These are phyloP conservation scores for Sutorius australiensis DNA, from an alignment of 768 basidiomycete genomes.

Conservation along the genomic window DNA sequence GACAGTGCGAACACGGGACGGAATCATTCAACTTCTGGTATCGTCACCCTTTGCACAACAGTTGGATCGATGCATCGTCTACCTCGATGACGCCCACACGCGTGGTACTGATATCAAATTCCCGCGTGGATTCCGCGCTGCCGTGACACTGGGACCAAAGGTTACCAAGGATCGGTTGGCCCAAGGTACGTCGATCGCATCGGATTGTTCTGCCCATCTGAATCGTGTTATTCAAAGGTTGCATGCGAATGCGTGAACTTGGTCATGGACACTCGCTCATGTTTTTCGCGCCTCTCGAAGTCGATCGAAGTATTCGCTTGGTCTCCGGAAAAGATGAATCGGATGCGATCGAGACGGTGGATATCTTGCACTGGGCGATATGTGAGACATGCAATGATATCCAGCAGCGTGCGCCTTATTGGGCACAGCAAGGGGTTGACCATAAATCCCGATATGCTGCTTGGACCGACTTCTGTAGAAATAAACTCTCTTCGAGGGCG, in stretches of 20 bases:
- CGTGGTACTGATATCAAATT: slow-evolving; percentile 17
- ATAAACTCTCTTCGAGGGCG: not conserved
- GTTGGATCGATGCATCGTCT: slow-evolving; percentile 34
- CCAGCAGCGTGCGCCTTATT: slow-evolving; percentile 36
- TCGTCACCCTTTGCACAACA: slow-evolving; percentile 34
- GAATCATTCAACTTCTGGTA: slow-evolving; percentile 23
- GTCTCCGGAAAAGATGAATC: slow-evolving; percentile 17
- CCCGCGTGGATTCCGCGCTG: not conserved
- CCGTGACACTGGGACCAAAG: slow-evolving; percentile 36
- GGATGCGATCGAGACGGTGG: slow-evolving; percentile 13
- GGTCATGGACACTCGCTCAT: slow-evolving; percentile 46
- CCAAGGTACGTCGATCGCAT: slow-evolving; percentile 25
- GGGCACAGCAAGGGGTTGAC: slow-evolving; percentile 38
- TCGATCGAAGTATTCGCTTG: slow-evolving; percentile 36
- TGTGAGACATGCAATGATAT: slow-evolving; percentile 42
- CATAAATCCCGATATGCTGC: slow-evolving; percentile 14
- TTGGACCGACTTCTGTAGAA: slow-evolving; percentile 14
- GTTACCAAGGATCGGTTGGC: slow-evolving; percentile 36
- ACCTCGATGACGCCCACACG: slow-evolving; percentile 40
- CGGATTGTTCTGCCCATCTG: not conserved
- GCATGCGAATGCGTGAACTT: slow-evolving; percentile 52
- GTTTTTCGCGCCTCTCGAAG: slow-evolving; percentile 44
- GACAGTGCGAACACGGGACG: slow-evolving; percentile 31
- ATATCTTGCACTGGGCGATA: slow-evolving; percentile 45
- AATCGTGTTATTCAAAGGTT: slow-evolving; percentile 31